Percentiles rank a stretch among this genome's conserved stretches.
These are phyloP conservation scores for Lecanicillium sp. DNA, from an alignment of 2,329 filamentous ascomycete species.

Conservation along the genomic window DNA sequence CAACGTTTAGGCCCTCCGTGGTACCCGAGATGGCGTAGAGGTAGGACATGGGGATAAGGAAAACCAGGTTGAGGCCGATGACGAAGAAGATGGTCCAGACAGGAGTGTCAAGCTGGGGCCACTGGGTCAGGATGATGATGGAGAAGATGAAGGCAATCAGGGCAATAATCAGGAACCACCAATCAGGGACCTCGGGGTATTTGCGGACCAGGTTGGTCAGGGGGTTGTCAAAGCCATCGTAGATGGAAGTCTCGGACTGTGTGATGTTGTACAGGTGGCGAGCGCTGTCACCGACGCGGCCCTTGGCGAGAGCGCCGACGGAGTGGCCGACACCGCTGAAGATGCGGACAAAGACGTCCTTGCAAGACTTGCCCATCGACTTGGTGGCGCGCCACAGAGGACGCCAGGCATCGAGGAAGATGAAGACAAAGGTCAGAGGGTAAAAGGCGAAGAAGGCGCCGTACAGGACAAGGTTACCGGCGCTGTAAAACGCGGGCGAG, in stretches of 20 bases:
- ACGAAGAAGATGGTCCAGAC: conserved; percentile 26
- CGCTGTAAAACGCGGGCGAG: conserved; percentile 28
- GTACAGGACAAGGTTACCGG: conserved; percentile 25
- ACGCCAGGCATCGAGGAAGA: conserved; percentile 28
- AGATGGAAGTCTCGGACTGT: conserved; percentile 32
- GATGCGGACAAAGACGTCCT: background rate
- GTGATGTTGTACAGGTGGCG: conserved; percentile 31
- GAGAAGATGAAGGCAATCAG: conserved; percentile 26
- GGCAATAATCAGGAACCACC: conserved; percentile 22
- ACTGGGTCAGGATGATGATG: conserved; percentile 25
- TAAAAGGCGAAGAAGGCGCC: conserved; percentile 28
- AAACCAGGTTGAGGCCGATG: conserved; percentile 31
- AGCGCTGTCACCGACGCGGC: conserved; percentile 26
- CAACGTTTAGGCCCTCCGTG: conserved; percentile 41
- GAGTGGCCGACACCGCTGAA: conserved; percentile 23
- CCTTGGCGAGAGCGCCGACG: conserved; percentile 23
- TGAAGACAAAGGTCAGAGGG: conserved; percentile 29
- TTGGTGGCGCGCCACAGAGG: conserved; percentile 12
- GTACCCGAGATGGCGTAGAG: conserved; percentile 37
- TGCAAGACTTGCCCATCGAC: background rate
- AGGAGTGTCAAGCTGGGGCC: conserved; percentile 24
- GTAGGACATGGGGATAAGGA: conserved; percentile 34
- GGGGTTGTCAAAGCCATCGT: conserved; percentile 36
- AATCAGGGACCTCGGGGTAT: no score
- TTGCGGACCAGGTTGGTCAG: conserved; percentile 37